Evolutionary conservation across 352 stramenopile genomes (phyloP).

Genomic region (Phytophthora europaea): DNA sequence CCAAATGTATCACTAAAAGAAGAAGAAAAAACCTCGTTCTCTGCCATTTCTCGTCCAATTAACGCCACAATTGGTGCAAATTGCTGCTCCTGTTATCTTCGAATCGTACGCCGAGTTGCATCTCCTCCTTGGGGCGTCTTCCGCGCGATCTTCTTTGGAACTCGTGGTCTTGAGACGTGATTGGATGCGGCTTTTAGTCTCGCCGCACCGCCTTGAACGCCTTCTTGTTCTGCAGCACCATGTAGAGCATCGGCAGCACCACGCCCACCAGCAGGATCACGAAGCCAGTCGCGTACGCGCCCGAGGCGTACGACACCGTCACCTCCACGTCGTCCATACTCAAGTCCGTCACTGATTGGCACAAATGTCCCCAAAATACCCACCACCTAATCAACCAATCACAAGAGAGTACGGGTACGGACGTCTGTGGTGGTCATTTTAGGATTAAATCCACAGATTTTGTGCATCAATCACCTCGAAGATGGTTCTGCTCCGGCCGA

Average conservation of each 20-base stretch:
- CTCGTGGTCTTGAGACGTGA: background rate
- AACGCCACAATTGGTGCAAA: constrained; percentile 4
- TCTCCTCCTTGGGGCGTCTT: background rate
- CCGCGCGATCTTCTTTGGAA: constrained; percentile 23
- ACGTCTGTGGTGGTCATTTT: constrained; percentile 5
- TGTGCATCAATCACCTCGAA: background rate
- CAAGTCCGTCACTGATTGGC: constrained; percentile 8
- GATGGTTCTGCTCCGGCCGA: constrained; percentile 18
- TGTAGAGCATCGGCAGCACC: constrained; percentile 84
- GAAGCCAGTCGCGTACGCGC: constrained; percentile 75
- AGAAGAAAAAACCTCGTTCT: constrained; percentile 9
- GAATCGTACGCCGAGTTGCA: constrained; percentile 7
- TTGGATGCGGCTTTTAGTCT: constrained; percentile 42
- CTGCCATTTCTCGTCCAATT: constrained; percentile 15
- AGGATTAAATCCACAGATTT: background rate
- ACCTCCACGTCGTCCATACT: constrained; percentile 32
- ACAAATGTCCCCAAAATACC: background rate
- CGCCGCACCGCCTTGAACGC: constrained; percentile 85
- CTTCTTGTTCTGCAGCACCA: constrained; percentile 91
- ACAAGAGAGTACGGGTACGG: background rate
- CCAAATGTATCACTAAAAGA: constrained; percentile 32
- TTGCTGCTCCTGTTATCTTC: background rate
- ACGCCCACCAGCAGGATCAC: constrained; percentile 76
- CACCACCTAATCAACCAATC: constrained; percentile 12
- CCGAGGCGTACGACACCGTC: constrained; percentile 76